Conservation (phyloP, 768 basidiomycete genomes). For the Leucocoprinus birnbaumii region DNA sequence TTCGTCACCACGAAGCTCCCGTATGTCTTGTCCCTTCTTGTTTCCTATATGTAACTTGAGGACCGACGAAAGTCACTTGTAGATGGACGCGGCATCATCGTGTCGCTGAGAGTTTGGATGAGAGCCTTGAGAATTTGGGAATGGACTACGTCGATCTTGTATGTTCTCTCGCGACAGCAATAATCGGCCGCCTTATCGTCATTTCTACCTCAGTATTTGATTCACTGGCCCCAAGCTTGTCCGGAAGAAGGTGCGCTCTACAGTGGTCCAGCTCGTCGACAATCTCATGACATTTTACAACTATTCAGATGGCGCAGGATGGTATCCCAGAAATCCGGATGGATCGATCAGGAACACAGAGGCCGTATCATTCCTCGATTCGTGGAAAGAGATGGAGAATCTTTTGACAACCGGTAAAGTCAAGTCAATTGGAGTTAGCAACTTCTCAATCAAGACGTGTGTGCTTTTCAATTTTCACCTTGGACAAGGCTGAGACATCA, state of each 20-base stretch:
- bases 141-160: conserved; percentile 46
- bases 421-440: conserved; percentile 54
- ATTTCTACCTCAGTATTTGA: conserved; percentile 30
- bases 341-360: conserved; percentile 30
- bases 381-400: conserved; percentile 51
- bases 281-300: too few species aligned
- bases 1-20: conserved; percentile 50
- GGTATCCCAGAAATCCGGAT: conserved; percentile 22
- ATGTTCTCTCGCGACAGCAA: too few species aligned
- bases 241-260: conserved; percentile 24
- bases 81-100: conserved; percentile 30
- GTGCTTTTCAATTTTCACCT: too few species aligned
- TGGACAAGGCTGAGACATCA: too few species aligned
- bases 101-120: conserved; percentile 38
- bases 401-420: conserved; percentile 42
- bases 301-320: conserved; percentile 11
- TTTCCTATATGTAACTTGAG: too few species aligned
- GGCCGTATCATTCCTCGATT: conserved; percentile 33
- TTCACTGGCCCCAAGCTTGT: conserved; percentile 47
- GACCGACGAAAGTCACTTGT: too few species aligned
- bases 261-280: neutral
- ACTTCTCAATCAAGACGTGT: conserved; percentile 56
- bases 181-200: too few species aligned
- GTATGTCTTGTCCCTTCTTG: conserved; percentile 17
- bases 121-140: conserved; percentile 35